Evolutionary conservation across 2,329 filamentous ascomycete genomes (phyloP).

Genomic region (Diaporthe vexans): DNA sequence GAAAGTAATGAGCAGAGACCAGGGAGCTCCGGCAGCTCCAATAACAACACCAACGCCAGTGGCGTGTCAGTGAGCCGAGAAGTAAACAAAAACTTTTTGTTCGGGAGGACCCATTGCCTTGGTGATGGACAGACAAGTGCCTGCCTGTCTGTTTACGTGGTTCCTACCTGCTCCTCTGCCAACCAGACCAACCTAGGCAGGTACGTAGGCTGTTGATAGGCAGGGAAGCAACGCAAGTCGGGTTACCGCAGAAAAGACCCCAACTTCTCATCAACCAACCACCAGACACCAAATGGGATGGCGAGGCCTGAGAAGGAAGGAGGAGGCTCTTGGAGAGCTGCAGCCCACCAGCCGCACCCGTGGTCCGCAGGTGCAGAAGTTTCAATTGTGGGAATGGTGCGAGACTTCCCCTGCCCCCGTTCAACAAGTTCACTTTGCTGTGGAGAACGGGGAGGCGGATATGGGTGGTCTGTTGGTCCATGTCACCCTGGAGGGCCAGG

Average conservation of each 20-base stretch:
- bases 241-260: background rate
- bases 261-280: background rate
- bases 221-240: background rate
- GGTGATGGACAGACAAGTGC: conserved; percentile 8
- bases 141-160: too few species aligned
- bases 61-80: conserved; percentile 22
- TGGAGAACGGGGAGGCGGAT: conserved; percentile 36
- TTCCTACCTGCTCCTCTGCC: background rate
- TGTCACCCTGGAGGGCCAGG: conserved; percentile 32
- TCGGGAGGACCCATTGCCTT: conserved; percentile 2
- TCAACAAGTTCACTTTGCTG: conserved; percentile 5
- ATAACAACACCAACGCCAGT: conserved; percentile 25
- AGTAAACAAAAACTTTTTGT: conserved; percentile 14
- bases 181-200: background rate
- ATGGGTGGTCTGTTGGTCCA: conserved; percentile 22
- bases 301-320: conserved; percentile 26
- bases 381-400: conserved; percentile 15
- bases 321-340: conserved; percentile 24
- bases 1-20: conserved; percentile 34
- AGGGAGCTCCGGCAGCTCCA: conserved; percentile 33
- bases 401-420: background rate
- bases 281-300: background rate
- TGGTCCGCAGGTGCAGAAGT: conserved; percentile 15
- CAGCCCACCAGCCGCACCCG: conserved; percentile 16
- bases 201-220: background rate